These are phyloP conservation scores for Lipomyces lipofer DNA, from an alignment of 805 yeast species.

Conservation along the genomic window DNA sequence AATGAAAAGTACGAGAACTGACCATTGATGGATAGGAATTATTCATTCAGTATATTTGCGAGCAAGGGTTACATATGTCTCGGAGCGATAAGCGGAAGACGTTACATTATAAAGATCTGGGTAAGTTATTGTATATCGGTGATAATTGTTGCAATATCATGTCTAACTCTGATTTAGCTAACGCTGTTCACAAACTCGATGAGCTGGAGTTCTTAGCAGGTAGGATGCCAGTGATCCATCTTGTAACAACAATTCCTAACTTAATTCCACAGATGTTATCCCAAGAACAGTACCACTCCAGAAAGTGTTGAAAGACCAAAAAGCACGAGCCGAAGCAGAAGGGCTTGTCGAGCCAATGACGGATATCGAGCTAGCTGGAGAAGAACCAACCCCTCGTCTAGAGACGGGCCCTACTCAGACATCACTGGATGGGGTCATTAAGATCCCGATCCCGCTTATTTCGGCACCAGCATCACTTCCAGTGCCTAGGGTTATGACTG, in stretches of 20 bases:
- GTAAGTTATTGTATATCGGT: conserved; percentile 7
- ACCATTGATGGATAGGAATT: conserved; percentile 19
- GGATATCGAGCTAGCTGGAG: neutral
- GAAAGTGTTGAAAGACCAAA: conserved; percentile 25
- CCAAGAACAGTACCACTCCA: conserved; percentile 29
- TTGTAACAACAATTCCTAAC: no score
- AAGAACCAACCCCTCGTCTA: no score
- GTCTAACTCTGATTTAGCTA: conserved; percentile 16
- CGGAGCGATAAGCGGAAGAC: conserved; percentile 30
- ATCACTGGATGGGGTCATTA: no score
- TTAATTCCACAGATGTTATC: conserved; percentile 24
- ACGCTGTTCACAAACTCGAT: conserved; percentile 31
- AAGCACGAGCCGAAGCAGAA: neutral
- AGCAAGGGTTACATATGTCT: conserved; percentile 28
- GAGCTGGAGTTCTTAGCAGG: conserved; percentile 31
- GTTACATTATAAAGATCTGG: conserved; percentile 32
- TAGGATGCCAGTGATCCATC: no score
- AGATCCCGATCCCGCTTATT: no score
- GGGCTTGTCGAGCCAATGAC: neutral
- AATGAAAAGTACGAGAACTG: neutral
- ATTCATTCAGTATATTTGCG: conserved; percentile 32
- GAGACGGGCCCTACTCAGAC: no score
- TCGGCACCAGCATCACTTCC: no score
- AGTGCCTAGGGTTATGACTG: no score
- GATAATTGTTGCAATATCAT: neutral